These are phyloP conservation scores for Leptographium procerum DNA, from an alignment of 2,329 filamentous ascomycete genomes.

Conservation along the genomic window DNA sequence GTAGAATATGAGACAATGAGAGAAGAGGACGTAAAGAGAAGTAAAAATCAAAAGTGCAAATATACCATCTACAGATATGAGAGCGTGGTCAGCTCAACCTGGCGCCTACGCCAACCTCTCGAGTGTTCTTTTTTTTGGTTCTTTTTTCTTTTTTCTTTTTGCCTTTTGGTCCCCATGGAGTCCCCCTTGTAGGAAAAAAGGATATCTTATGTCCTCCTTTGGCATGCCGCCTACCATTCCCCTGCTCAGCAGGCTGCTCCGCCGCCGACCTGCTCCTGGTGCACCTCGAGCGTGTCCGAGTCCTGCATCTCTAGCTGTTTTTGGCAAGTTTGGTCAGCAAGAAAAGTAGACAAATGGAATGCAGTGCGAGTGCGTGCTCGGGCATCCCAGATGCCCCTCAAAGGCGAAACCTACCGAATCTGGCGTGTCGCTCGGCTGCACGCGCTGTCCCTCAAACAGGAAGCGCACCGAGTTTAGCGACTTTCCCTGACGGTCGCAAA, in stretches of 20 bases:
- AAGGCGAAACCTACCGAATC: slow-evolving; percentile 64
- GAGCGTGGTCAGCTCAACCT: not conserved
- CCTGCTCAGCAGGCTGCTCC: not conserved
- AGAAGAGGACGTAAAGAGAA: not conserved
- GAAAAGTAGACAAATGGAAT: not conserved
- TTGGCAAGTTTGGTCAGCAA: not conserved
- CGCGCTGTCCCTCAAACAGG: slow-evolving; percentile 89
- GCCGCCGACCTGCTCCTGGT: slow-evolving; percentile 95
- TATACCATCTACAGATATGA: not conserved
- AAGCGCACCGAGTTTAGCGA: slow-evolving; percentile 75
- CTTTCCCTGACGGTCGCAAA: slow-evolving; percentile 94
- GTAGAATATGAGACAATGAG: too few species aligned
- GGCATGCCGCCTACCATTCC: too few species aligned
- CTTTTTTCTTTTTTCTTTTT: not conserved
- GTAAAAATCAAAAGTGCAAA: not conserved
- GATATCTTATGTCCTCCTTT: too few species aligned
- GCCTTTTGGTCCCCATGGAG: not conserved
- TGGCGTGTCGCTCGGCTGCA: slow-evolving; percentile 79
- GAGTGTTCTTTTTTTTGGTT: not conserved
- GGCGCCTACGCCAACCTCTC: not conserved
- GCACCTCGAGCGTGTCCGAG: slow-evolving; percentile 90
- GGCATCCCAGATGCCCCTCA: too few species aligned
- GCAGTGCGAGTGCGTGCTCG: not conserved
- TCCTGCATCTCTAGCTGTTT: slow-evolving; percentile 88
- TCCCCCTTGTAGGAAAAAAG: too few species aligned